Base-by-base conservation (phyloP, 1,284 basidiomycete genomes). In the Salmacisia buchloeana region DNA sequence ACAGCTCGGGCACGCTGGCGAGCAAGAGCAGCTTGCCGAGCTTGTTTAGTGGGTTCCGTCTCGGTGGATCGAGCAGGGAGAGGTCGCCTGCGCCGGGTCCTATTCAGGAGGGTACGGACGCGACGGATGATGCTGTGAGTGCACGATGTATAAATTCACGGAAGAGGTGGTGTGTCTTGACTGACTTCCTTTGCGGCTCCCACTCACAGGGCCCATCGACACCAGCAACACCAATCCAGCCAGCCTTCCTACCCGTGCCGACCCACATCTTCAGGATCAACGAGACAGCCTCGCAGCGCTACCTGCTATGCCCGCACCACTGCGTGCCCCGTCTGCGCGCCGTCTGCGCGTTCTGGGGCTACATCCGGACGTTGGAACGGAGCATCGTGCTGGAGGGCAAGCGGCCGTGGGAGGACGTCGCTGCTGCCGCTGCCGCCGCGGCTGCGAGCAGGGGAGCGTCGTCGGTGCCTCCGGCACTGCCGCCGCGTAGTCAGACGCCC, bases 251-350 rank as follows among this genome's bases (percentile, higher is more conserved):
- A 12, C 73, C 73, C 0, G 72, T 79, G 1, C 77, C 77, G 1
- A 77, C 77, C 6, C 77, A 79, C 60, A 77, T 76, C 61, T 79
- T 79, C 69, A 69, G 77, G 4, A 43, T 79, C 23, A 71, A 67
- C 49, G 77, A 78, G 21, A 63, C 69, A 2, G 66, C 72, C 5
- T 63, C 69, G 0, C 71, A 63, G 10, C 70, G 76, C 15, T 76
- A 79, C 58, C 58, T 79, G 29, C 65, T 79, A 5, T 79, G 77
- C 63, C 70, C 77, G 46, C 71, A 78, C 29, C 70, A 78, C 61
- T 78, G 76, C 60, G 65, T 79, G 23, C 60, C 65, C 33, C 71
- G 77, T 7, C 60, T 79, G 18, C 66, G 76, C 15, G 71, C 72
- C 2, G 74, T 68, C 3, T 79, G 76, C 61, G 73, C 70, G 27